Base-by-base conservation (phyloP, 2,329 filamentous ascomycete genomes). In the Aphanoascus verrucosus region DNA sequence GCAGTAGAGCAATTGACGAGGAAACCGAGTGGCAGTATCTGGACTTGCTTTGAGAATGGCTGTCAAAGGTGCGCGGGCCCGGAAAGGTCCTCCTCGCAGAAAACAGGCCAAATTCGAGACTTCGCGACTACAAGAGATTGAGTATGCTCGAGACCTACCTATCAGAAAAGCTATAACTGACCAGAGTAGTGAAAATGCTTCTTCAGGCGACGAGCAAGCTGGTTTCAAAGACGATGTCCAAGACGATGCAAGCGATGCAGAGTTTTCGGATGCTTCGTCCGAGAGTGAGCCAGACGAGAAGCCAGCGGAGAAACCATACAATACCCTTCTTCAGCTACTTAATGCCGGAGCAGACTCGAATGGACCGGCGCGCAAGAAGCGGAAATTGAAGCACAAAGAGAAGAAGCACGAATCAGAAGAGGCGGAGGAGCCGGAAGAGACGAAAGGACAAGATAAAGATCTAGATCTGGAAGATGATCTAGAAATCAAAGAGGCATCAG, bases 311-410 rank as follows among this genome's bases (percentile, higher is more conserved):
- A 70, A 67, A 32, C 75, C 79, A 8, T 84, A 83, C 62, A 78
- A 75, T 53, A 68, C 74, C 46, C 69, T 84, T 14, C 67, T 84
- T 14, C 74, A 80, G 57, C 72, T 80, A 1, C 72, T 83, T 19
- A 72, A 75, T 53, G 62, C 73, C 50, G 61, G 65, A 14, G 63
- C 66, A 14, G 66, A 69, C 11, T 59, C 67, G 2, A 68, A 68
- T 17, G 72, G 72, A 34, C 76, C 75, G 5, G 70, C 69, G 47
- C 70, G 69, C 17, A 83, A 75, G 58, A 76, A 74, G 61, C 71
- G 78, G 60, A 83, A 79, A 65, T 61, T 80, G 12, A 68, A 71
- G 2, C 63, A 66, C 12, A 12, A 61, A 64, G 14, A 34, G 1
- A 11, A 60, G 63, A 31, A 41, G 15, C 17, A 45, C 7, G 15